Base-by-base conservation (phyloP, 108 stramenopile species). In the Cyclotella atomus region DNA sequence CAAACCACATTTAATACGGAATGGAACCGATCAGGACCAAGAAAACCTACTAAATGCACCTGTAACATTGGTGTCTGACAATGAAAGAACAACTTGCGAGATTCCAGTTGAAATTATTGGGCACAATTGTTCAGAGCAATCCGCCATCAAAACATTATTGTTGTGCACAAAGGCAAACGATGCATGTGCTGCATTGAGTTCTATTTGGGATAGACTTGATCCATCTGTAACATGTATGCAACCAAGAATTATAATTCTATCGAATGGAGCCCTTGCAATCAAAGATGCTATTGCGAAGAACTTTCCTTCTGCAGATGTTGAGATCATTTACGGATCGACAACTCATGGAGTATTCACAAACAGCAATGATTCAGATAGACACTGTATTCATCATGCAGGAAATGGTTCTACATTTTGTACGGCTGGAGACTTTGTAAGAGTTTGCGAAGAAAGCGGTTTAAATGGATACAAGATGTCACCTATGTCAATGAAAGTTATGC, bases 111-210 rank as follows among this genome's bases (percentile, higher is more conserved):
- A 77, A 23, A 33, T 77, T 36, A 70, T 77, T 21, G 54, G 54
- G 10, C 21, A 49, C 27, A 21, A n/a, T 14, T 15, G 65, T 15
- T 20, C 56, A 16, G 35, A 74, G 14, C 3, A n/a, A 21, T 30
- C 66, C 56, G 46, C 57, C 17, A 79, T 79, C 20, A 32, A 46
- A 14, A 61, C 64, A 21, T 52, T 80, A 24, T 56, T 80, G 23
- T 36, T 80, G 12, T 80, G 79, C 24, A 80, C 79, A 19, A 80
- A 80, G 64, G 79, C 79, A 49, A 80, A 73, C 25, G 79, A 80
- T 56, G 71, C 79, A 45, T 61, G 72, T 59, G 9, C 71, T 5
- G 71, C 71, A 6, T 41, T 80, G n/a, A 19, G 6, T 7, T 29
- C 50, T 17, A 36, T 80, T 35, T 68, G 71, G 71, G 66, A 68